Conservation (phyloP, 441 rosid species). For the Croton setiger region DNA sequence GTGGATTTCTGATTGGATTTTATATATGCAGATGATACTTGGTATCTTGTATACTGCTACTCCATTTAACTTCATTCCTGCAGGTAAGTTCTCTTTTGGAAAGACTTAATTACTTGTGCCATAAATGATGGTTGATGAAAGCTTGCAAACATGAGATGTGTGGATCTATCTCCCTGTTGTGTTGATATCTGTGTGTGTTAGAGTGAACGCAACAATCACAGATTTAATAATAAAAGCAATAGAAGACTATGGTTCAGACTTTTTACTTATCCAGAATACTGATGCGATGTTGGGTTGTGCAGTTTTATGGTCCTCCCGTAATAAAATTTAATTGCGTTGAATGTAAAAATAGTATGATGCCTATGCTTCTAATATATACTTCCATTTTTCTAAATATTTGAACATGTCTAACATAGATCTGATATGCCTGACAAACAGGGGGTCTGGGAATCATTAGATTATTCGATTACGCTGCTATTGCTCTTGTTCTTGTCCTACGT, state of each 20-base stretch:
- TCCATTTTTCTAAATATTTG: neutral
- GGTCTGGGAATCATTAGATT: conserved; percentile 47
- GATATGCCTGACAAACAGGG: conserved; percentile 36
- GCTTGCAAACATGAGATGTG: neutral
- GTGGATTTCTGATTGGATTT: conserved; percentile 15
- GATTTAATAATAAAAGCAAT: too few relatives aligned
- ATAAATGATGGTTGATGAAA: neutral
- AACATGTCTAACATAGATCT: conserved; percentile 9
- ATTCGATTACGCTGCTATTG: conserved; percentile 58
- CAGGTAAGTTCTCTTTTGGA: conserved; percentile 41
- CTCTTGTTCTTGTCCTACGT: conserved; percentile 53
- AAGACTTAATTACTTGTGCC: neutral
- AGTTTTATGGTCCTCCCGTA: neutral
- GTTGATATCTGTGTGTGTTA: too few relatives aligned
- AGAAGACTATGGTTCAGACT: neutral
- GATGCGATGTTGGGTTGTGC: too few relatives aligned
- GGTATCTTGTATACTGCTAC: conserved; percentile 56
- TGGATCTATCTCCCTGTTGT: neutral
- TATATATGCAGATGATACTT: conserved; percentile 53
- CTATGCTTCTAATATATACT: too few relatives aligned
- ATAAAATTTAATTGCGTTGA: neutral
- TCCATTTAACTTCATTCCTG: conserved; percentile 72
- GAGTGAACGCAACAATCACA: too few relatives aligned
- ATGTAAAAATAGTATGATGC: neutral
- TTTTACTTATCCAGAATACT: neutral